Evolutionary conservation across 148 eudicot genomes (phyloP).

Genomic region (Mesembryanthemum crystallinum): DNA sequence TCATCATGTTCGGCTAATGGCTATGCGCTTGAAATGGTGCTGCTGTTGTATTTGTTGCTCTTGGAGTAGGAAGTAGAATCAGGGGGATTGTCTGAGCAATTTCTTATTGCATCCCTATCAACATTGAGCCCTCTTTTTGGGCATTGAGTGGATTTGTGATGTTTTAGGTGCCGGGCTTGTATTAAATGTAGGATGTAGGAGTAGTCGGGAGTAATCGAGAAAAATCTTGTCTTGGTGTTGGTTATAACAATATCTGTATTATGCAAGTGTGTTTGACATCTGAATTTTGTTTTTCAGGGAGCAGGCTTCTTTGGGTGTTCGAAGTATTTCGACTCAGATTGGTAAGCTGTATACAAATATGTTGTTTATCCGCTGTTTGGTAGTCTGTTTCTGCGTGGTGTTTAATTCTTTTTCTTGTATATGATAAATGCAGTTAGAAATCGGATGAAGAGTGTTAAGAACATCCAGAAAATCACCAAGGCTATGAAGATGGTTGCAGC

Average conservation of each 20-base stretch:
- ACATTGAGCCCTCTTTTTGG: neutral
- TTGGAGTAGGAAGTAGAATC: too few species aligned
- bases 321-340: constrained; percentile 78
- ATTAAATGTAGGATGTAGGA: neutral
- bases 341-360: constrained; percentile 41
- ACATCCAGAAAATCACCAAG: constrained; percentile 95
- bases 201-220: neutral
- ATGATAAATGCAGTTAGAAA: constrained; percentile 65
- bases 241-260: neutral
- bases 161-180: neutral
- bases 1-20: neutral
- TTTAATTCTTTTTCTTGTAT: constrained; percentile 3
- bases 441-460: constrained; percentile 96
- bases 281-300: constrained; percentile 51
- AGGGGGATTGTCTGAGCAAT: neutral
- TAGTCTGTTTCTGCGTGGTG: neutral
- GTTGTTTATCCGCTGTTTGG: neutral
- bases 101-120: neutral
- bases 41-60: neutral
- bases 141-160: neutral
- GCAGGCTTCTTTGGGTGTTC: constrained; percentile 61
- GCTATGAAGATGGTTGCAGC: constrained; percentile 99
- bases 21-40: neutral
- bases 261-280: neutral
- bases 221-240: neutral